A percentile compares a stretch with the other conserved stretches of the same genome.
Conservation (phyloP, 2,329 filamentous ascomycete genomes). For the Alternaria sp. region DNA sequence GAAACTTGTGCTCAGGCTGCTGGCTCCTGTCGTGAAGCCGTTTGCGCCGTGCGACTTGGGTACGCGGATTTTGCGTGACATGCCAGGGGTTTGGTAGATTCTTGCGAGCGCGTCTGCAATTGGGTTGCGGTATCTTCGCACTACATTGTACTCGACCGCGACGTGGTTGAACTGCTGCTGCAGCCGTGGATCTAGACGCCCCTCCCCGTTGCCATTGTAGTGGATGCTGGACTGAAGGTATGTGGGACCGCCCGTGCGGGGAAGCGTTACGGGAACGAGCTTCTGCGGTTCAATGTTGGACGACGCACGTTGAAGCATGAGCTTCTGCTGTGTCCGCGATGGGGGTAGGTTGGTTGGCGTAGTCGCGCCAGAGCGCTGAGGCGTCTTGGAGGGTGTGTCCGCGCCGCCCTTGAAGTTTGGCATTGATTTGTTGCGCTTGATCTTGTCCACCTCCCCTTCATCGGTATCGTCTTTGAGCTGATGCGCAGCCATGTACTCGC, state of each 20-base stretch:
- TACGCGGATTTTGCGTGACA: slow-evolving; percentile 34
- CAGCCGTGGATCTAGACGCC: slow-evolving; percentile 65
- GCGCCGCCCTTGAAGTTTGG: slow-evolving; percentile 43
- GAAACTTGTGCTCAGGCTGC: slow-evolving; percentile 41
- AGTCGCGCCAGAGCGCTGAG: slow-evolving; percentile 46
- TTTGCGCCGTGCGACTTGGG: slow-evolving; percentile 30
- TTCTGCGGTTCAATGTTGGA: slow-evolving; percentile 71
- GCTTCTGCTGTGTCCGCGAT: slow-evolving; percentile 76
- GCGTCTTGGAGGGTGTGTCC: slow-evolving; percentile 35
- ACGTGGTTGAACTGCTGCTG: slow-evolving; percentile 71
- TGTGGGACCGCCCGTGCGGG: slow-evolving; percentile 43
- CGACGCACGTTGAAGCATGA: slow-evolving; percentile 75
- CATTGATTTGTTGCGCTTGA: slow-evolving; percentile 48
- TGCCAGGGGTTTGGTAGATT: slow-evolving; percentile 59
- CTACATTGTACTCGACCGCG: slow-evolving; percentile 75
- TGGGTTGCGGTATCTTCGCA: slow-evolving; percentile 74
- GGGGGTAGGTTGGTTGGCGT: slow-evolving; percentile 50
- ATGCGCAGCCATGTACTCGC: slow-evolving; percentile 44
- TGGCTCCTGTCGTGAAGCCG: slow-evolving; percentile 34
- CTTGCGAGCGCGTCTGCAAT: slow-evolving; percentile 67
- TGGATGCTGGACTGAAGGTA: slow-evolving; percentile 45
- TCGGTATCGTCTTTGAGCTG: slow-evolving; percentile 26
- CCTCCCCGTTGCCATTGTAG: slow-evolving; percentile 44
- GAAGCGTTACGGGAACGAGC: slow-evolving; percentile 48
- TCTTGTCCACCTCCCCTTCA: slow-evolving; percentile 33